These are phyloP conservation scores for Globisporangium heterothallicum DNA, from an alignment of 352 stramenopile species.

Conservation along the genomic window DNA sequence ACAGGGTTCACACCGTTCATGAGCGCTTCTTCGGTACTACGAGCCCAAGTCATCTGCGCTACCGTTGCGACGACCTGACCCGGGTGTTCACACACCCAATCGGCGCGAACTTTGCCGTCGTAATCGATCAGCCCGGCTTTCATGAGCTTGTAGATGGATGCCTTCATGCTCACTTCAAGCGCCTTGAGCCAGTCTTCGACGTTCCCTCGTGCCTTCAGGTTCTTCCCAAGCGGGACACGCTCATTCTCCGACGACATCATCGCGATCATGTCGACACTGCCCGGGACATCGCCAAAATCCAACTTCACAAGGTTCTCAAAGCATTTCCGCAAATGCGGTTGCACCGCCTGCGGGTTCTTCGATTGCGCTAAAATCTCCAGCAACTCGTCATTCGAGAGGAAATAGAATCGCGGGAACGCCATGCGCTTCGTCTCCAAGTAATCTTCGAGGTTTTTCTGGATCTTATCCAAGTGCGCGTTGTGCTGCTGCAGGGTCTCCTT, in stretches of 20 bases:
- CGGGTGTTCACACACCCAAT: conserved; percentile 89
- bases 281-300: conserved; percentile 71
- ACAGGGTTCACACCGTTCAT: conserved; percentile 22
- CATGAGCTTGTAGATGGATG: conserved; percentile 90
- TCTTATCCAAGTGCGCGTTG: conserved; percentile 84
- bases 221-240: conserved; percentile 84
- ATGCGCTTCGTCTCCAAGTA: conserved; percentile 92
- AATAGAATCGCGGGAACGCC: conserved; percentile 93
- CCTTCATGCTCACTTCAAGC: conserved; percentile 88
- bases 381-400: conserved; percentile 93
- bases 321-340: conserved; percentile 92
- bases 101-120: conserved; percentile 66
- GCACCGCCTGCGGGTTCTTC: conserved; percentile 92
- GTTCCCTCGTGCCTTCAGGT: conserved; percentile 90
- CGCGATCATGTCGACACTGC: conserved; percentile 90
- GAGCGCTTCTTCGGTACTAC: conserved; percentile 84
- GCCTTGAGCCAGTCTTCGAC: conserved; percentile 87
- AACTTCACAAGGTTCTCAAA: conserved; percentile 89
- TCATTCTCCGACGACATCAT: conserved; percentile 92
- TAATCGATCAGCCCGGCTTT: conserved; percentile 90
- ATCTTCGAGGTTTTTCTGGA: conserved; percentile 91
- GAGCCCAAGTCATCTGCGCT: conserved; percentile 91
- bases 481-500: conserved; percentile 82
- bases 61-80: conserved; percentile 92
- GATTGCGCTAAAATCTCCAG: conserved; percentile 93